phyloP scores from a whole-genome alignment of 441 rosid species.

The Gossypium davidsonii region DNA sequence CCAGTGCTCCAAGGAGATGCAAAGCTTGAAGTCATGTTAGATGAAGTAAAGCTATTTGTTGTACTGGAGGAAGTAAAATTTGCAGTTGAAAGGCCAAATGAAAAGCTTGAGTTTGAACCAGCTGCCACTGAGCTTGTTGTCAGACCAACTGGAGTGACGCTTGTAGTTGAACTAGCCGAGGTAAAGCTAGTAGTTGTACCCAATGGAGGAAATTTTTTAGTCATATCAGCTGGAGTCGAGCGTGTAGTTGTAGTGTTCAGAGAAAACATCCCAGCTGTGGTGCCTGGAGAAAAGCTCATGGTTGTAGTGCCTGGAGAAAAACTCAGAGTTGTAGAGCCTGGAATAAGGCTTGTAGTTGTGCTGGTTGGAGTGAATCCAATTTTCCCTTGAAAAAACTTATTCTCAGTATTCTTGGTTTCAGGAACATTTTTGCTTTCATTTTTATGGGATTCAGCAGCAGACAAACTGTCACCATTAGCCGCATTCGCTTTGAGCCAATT shows the following conservation, averaged over 20 bases:
- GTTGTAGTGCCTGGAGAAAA: neutral
- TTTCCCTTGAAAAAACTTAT: conserved; percentile 39
- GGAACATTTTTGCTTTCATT: conserved; percentile 40
- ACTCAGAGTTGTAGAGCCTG: neutral
- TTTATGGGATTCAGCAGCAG: conserved; percentile 34
- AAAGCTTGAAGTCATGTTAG: conserved; percentile 23
- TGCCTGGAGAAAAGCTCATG: neutral
- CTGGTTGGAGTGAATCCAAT: conserved; percentile 25
- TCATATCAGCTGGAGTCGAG: conserved; percentile 8
- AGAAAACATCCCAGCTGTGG: neutral
- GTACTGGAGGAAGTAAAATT: neutral
- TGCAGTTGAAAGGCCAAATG: conserved; percentile 8
- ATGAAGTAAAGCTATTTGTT: conserved; percentile 8
- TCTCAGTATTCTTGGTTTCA: conserved; percentile 38
- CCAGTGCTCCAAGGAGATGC: conserved; percentile 46
- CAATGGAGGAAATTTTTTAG: conserved; percentile 21
- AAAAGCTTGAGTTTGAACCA: conserved; percentile 2
- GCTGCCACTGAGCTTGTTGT: conserved; percentile 24
- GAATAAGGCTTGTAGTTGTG: conserved; percentile 30
- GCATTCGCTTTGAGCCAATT: conserved; percentile 75
- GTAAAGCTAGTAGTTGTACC: neutral
- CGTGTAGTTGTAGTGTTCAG: neutral
- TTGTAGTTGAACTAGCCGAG: neutral
- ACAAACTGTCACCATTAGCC: conserved; percentile 33
- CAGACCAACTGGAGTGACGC: neutral